Percentiles rank a stretch among this genome's conserved stretches.
These are phyloP conservation scores for Crithidia brevicula DNA, from an alignment of 208 protist genomes.

Conservation along the genomic window DNA sequence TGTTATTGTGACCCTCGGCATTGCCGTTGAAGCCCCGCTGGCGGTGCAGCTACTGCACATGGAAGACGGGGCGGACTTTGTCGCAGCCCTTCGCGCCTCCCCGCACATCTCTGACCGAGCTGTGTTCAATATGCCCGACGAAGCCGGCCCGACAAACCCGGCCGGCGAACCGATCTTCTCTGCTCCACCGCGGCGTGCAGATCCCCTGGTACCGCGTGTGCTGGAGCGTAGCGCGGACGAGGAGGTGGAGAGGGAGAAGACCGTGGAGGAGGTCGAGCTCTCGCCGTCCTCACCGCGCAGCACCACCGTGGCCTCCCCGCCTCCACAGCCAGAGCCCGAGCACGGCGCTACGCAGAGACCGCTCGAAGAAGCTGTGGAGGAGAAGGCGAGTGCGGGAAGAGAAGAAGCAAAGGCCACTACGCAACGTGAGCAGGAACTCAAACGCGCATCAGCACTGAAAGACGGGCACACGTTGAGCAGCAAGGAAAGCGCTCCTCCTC, in stretches of 20 bases:
- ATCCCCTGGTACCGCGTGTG: slow-evolving; percentile 12
- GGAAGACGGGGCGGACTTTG: slow-evolving; percentile 30
- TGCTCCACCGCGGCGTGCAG: slow-evolving; percentile 5
- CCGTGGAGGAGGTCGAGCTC: slow-evolving; percentile 17
- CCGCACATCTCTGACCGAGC: slow-evolving; percentile 3
- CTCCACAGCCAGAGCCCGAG: neutral
- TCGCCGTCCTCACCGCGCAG: slow-evolving; percentile 19
- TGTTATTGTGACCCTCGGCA: slow-evolving; percentile 30
- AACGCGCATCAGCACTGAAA: too few species aligned
- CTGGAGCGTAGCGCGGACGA: slow-evolving; percentile 8
- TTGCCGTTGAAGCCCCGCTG: slow-evolving; percentile 32
- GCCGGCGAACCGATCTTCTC: slow-evolving; percentile 5
- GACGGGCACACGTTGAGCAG: too few species aligned
- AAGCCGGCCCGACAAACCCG: slow-evolving; percentile 16
- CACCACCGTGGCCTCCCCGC: neutral
- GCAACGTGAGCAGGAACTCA: too few species aligned
- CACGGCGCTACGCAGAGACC: neutral
- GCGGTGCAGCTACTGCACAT: slow-evolving; percentile 28
- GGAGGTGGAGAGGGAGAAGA: neutral
- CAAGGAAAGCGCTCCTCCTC: neutral
- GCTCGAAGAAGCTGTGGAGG: too few species aligned
- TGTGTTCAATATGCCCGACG: slow-evolving; percentile 22
- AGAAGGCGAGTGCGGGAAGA: neutral
- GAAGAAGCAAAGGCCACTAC: neutral
- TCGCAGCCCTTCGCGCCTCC: slow-evolving; percentile 17